Conservation (phyloP, 2,329 filamentous ascomycete species). For the Phyllosticta citribraziliensis region DNA sequence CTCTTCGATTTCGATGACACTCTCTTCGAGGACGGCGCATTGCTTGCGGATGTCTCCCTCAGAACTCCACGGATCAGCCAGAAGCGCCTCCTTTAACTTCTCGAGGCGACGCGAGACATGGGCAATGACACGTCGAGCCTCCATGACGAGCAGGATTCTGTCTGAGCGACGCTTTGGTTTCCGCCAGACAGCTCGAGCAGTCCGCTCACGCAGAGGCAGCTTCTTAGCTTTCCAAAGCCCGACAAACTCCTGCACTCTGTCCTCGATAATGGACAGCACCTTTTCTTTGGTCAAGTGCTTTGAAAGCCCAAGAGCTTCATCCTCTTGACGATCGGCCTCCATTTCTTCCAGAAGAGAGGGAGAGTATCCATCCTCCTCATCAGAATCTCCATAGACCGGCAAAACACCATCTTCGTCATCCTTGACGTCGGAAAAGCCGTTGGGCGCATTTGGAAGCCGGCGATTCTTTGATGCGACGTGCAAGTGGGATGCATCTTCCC, state of each 20-base stretch:
- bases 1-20: slow-evolving; percentile 51
- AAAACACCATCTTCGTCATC: slow-evolving; percentile 35
- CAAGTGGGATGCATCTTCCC: slow-evolving; percentile 16
- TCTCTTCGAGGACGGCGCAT: slow-evolving; percentile 53
- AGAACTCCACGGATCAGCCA: slow-evolving; percentile 43
- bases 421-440: neutral
- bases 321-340: slow-evolving; percentile 32
- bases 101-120: slow-evolving; percentile 43
- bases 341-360: slow-evolving; percentile 17
- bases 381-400: slow-evolving; percentile 42
- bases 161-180: slow-evolving; percentile 37
- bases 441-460: neutral
- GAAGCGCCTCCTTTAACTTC: slow-evolving; percentile 47
- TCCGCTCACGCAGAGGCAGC: slow-evolving; percentile 44
- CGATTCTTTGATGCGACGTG: slow-evolving; percentile 7
- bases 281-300: slow-evolving; percentile 28
- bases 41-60: slow-evolving; percentile 44
- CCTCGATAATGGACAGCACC: slow-evolving; percentile 44
- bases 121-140: slow-evolving; percentile 34
- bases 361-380: slow-evolving; percentile 16
- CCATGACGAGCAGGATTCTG: slow-evolving; percentile 34
- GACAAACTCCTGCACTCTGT: slow-evolving; percentile 42
- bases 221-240: slow-evolving; percentile 50
- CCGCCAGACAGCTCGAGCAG: slow-evolving; percentile 54
- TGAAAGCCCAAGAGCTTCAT: slow-evolving; percentile 36